Base-by-base conservation (phyloP, 371 early-diverging fungal genomes). In the Basidiobolus meristosporus region DNA sequence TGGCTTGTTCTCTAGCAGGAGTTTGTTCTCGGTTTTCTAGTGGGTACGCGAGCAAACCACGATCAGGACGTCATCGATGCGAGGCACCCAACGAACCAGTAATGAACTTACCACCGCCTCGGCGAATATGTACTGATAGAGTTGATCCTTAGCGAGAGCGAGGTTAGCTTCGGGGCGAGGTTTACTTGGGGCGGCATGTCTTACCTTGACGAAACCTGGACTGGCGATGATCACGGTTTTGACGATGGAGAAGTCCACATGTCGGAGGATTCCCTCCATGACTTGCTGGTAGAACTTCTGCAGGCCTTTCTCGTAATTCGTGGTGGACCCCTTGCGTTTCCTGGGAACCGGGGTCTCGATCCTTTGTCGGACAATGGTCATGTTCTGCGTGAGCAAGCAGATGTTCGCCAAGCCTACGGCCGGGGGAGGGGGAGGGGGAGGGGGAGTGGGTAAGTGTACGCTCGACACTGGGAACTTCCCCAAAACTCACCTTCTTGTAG, bases 311-410 rank as follows among this genome's bases (percentile, higher is more conserved):
- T 33, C 1, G 18, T 28, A 74, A 44, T 83, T 76, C 7, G 83
- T 68, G 0, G 84, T 73, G 0, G 80, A 79, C 22, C 93, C 95
- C 49, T 73, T 82, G 39, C 93, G 65, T 46, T 97, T 97, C 40
- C 88, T 62, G 3, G 96, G 96, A 12, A 97, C 77, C 14, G 82
- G 74, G 15, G 67, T 63, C 53, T 93, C 93, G 23, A 97, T 84
- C 9, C 90, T 70, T 49, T 91, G 92, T 28, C 84, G 68, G 6
- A 92, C 88, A 42, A 95, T 69, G 1, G 96, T 97, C 93, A 93
- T 89, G 43, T 78, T 78, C 40, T 85, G 69, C 1, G 96, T 93
- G 38, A 97, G 42, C 16, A 95, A 69, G 45, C 98, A 97, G 10
- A 97, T 44, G 39, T 90, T 86, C 6, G 98, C 93, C 19, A 97